Percentiles rank a stretch among this genome's conserved stretches.
Conservation (phyloP, 106 monocot species). For the Dactylorhiza incarnata region DNA sequence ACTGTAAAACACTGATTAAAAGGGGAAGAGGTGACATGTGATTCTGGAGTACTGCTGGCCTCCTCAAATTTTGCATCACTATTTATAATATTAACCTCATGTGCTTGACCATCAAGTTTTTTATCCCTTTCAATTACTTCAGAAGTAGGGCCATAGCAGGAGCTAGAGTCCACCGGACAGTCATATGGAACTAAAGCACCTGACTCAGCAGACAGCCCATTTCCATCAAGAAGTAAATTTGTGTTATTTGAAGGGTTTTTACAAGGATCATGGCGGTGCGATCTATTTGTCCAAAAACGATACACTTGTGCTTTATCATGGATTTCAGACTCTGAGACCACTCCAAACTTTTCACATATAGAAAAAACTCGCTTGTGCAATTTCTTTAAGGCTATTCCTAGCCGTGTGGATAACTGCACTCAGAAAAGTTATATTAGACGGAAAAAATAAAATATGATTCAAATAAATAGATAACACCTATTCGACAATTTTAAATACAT, state of each 20-base stretch:
- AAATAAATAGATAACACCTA: not conserved
- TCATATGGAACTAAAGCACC: slow-evolving; percentile 13
- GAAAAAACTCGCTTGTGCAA: slow-evolving; percentile 24
- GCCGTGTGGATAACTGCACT: slow-evolving; percentile 36
- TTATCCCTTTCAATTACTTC: slow-evolving; percentile 1
- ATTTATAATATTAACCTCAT: not conserved
- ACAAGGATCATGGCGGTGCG: slow-evolving; percentile 20
- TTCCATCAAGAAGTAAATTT: slow-evolving; percentile 14
- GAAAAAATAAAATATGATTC: not conserved
- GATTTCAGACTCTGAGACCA: slow-evolving; percentile 42
- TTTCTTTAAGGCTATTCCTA: slow-evolving; percentile 45
- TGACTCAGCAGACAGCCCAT: slow-evolving; percentile 4
- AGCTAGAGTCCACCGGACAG: not conserved
- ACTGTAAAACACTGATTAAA: not conserved
- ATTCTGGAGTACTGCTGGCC: not conserved
- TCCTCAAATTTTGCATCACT: slow-evolving; percentile 8
- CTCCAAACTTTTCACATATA: slow-evolving; percentile 37
- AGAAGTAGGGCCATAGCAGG: slow-evolving; percentile 3
- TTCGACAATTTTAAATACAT: not conserved
- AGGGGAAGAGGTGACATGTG: not conserved
- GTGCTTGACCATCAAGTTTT: not conserved
- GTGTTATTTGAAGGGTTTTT: slow-evolving; percentile 7
- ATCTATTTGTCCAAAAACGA: slow-evolving; percentile 58
- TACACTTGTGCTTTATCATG: slow-evolving; percentile 34
- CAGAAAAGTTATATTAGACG: slow-evolving; percentile 5